Conservation (phyloP, 495 filamentous ascomycete genomes). For the Xylaria palmicola region DNA sequence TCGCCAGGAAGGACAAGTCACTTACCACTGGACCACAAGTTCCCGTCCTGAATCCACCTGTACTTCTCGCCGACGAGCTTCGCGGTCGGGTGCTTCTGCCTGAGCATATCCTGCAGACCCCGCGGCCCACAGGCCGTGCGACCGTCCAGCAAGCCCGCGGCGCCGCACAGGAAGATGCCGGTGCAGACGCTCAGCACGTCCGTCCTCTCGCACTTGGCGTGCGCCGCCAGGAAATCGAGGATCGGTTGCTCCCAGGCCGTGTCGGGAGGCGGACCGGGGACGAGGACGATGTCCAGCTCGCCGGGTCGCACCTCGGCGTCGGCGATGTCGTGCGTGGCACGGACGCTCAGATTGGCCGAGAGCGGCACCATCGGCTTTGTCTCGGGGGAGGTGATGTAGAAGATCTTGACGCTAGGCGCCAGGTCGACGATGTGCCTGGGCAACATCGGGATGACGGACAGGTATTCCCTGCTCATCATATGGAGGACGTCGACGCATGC, state of each 20-base stretch:
- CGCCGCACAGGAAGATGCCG: slow-evolving; percentile 47
- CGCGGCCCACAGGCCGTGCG: slow-evolving; percentile 51
- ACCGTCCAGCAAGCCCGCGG: slow-evolving; percentile 51
- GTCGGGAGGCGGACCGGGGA: slow-evolving; percentile 55
- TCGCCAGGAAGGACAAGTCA: not conserved
- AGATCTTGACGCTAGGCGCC: slow-evolving; percentile 42
- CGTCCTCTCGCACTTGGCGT: slow-evolving; percentile 31
- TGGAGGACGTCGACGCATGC: slow-evolving; percentile 49
- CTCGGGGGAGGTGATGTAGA: slow-evolving; percentile 41
- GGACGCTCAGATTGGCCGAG: slow-evolving; percentile 35
- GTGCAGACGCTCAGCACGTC: slow-evolving; percentile 59
- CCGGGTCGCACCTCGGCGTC: slow-evolving; percentile 47
- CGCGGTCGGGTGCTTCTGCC: slow-evolving; percentile 40
- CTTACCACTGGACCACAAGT: slow-evolving; percentile 60
- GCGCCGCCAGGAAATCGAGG: slow-evolving; percentile 36
- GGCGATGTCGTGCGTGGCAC: slow-evolving; percentile 39
- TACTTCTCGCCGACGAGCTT: slow-evolving; percentile 46
- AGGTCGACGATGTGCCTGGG: slow-evolving; percentile 38
- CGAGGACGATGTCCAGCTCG: slow-evolving; percentile 49
- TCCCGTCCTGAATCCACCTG: slow-evolving; percentile 54
- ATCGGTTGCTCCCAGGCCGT: not conserved
- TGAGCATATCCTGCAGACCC: slow-evolving; percentile 43
- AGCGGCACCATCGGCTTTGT: slow-evolving; percentile 27
- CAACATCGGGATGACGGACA: slow-evolving; percentile 21
- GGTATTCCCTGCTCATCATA: slow-evolving; percentile 46